Percentiles rank a stretch among this genome's conserved stretches.
phyloP scores from a whole-genome alignment of 495 filamentous ascomycete genomes.

The Extremus antarcticus region DNA sequence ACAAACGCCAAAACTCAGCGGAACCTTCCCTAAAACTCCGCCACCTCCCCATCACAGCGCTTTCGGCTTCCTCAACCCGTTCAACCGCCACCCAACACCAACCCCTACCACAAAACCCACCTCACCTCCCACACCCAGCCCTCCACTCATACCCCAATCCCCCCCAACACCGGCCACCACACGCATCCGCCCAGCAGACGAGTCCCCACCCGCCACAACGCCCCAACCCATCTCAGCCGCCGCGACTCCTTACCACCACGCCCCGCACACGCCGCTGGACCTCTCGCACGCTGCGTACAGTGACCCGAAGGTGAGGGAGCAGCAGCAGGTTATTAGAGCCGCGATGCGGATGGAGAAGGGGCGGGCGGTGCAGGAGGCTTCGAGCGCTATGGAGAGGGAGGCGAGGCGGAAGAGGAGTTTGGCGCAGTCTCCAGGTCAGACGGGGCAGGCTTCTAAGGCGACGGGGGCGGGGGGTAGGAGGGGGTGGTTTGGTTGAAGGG shows the following conservation, averaged over 20 bases:
- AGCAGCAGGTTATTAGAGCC: constrained; percentile 1
- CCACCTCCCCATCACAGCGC: neutral
- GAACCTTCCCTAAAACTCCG: neutral
- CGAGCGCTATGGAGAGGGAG: neutral
- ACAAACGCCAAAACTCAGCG: neutral
- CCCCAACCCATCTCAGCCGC: neutral
- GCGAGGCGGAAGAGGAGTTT: constrained; percentile 2
- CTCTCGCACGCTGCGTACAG: neutral
- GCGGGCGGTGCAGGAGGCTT: neutral
- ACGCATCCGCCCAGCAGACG: neutral
- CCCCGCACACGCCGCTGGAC: neutral
- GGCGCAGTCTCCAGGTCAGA: too few species aligned
- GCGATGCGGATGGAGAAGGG: constrained; percentile 5
- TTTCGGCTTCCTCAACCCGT: constrained; percentile 1
- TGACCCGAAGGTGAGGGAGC: constrained; percentile 1
- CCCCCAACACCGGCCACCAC: neutral
- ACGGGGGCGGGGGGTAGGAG: constrained; percentile 2
- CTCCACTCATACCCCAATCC: neutral
- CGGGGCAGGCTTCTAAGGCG: neutral
- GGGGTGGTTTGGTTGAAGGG: neutral
- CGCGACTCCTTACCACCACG: constrained; percentile 5
- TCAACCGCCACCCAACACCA: neutral
- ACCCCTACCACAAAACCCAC: neutral
- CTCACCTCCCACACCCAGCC: neutral
- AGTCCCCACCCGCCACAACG: neutral